Base-by-base conservation (phyloP, 2,329 filamentous ascomycete genomes). In the Microcera coccophila region DNA sequence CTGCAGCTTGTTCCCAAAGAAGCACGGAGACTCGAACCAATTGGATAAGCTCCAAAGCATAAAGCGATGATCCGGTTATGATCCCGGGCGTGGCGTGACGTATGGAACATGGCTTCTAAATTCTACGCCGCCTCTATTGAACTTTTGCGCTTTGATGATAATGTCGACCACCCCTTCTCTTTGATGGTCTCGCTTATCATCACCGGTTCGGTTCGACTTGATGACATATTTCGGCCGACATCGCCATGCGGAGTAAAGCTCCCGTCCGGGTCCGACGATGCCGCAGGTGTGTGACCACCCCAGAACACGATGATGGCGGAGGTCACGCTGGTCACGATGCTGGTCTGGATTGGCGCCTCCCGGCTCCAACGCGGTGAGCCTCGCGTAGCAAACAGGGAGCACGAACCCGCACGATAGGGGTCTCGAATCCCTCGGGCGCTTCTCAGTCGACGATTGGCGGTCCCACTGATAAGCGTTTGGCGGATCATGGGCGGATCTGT, bases 381-480 rank as follows among this genome's bases (percentile, higher is more conserved):
- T n/a, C n/a, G n/a, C n/a, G n/a, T n/a, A n/a, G n/a, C n/a, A n/a
- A n/a, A n/a, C n/a, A n/a, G n/a, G n/a, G n/a, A n/a, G n/a, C n/a
- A n/a, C n/a, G n/a, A n/a, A n/a, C n/a, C n/a, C n/a, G n/a, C n/a
- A n/a, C n/a, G n/a, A n/a, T n/a, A n/a, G n/a, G n/a, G n/a, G n/a
- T n/a, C n/a, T n/a, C n/a, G n/a, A n/a, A n/a, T n/a, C n/a, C n/a
- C n/a, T n/a, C n/a, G n/a, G n/a, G n/a, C n/a, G n/a, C n/a, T n/a
- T n/a, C n/a, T n/a, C 22, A 26, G 22, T 26, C 22, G 7, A 26
- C 22, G 22, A 26, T 7, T 26, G 7, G 22, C 22, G 22, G 33
- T 35, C n/a, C 33, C 33, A 35, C 33, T 35, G 33, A 35, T 35
- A 35, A 35, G 33, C 33, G 11, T 16, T 7, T n/a, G 16, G 33